Evolutionary conservation across 163 green algal species (phyloP), one percentile per base, ranked within the genome.

Genomic region (Coccomyxa subellipsoidea): DNA sequence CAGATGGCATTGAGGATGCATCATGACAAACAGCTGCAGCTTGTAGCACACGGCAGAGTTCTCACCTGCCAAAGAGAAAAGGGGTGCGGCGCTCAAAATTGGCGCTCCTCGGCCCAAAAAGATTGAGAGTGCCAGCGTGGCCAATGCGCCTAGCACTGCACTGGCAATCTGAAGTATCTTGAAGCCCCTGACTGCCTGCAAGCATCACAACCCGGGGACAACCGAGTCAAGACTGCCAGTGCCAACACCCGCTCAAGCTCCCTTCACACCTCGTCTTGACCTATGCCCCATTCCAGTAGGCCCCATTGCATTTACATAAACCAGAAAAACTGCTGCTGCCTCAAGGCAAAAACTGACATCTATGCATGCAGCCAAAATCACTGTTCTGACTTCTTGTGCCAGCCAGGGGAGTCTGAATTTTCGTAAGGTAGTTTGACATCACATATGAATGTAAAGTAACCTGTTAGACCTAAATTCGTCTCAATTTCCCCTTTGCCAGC

Each of bases 151-250:
- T 23, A 73, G 66, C 66, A 23, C 6, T 4, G 66, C 66, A 32
- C 27, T 34, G 10, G 27, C 66, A 32, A 36, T 34, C 29, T 34
- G 66, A 18, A 73, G 66, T 23, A 32, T 18, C 66, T 73, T 32
- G 66, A 73, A 73, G 18, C n/a, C n/a, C 27, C n/a, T 73, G 21
- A 73, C n/a, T 32, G 66, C 66, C 66, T 73, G 66, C 66, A 59
- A 59, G 47, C 47, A 59, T 12, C 0, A 59, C 47, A 12, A 59
- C 15, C 23, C 47, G 5, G 23, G 1, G 4, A n/a, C n/a, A n/a
- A n/a, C n/a, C n/a, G n/a, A n/a, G n/a, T n/a, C n/a, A n/a, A n/a
- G n/a, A n/a, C n/a, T n/a, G n/a, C 47, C 12, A 29, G 12, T 29
- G 12, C 12, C 47, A 66, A 18, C 47, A 66, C 18, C 47, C 18